Base-by-base conservation (phyloP, 306 rosid genomes). In the Mimosa pudica region DNA sequence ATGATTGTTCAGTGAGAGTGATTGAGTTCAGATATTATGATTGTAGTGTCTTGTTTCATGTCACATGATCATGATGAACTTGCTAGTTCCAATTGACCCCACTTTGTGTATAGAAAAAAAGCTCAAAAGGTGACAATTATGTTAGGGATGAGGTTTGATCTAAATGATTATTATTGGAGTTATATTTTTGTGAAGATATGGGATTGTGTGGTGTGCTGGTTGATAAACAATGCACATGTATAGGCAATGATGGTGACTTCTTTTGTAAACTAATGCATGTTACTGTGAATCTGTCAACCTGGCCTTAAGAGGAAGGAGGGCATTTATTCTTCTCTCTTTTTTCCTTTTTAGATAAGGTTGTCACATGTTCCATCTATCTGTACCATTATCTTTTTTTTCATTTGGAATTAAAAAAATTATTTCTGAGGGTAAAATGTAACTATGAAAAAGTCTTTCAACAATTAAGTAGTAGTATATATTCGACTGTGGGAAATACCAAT, bases 281-380 rank as follows among this genome's bases (percentile, higher is more conserved):
- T 78, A 75, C 73, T 73, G 73, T 60, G 71, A 71, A 47, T 55
- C 61, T 76, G 60, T 73, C 70, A 54, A 61, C 72, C 71, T 77
- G 82, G 79, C 82, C 57, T 45, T 71, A 48, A 69, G 70, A 57
- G 61, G 78, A 86, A 83, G 83, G 38, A 70, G 74, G 52, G 83
- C 45, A 4, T 64, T 86, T 83, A 51, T 80, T 82, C 65, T 71
- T 30, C 36, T 13, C 18, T 48, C 72, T 73, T 77, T 74, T 74
- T 54, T 44, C 70, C 54, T 24, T 10, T 54, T 69, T 71, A 78
- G 86, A 83, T 86, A 80, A 74, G 81, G 83, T 77, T 83, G 85
- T 80, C 83, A 61, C 67, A 46, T 77, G 79, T 70, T 77, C 57
- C 46, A 77, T 45, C 73, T 77, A 36, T 68, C 58, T 69, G 69